These are phyloP conservation scores for Rhizopogon vinicolor DNA, from an alignment of 768 basidiomycete species.

Conservation along the genomic window DNA sequence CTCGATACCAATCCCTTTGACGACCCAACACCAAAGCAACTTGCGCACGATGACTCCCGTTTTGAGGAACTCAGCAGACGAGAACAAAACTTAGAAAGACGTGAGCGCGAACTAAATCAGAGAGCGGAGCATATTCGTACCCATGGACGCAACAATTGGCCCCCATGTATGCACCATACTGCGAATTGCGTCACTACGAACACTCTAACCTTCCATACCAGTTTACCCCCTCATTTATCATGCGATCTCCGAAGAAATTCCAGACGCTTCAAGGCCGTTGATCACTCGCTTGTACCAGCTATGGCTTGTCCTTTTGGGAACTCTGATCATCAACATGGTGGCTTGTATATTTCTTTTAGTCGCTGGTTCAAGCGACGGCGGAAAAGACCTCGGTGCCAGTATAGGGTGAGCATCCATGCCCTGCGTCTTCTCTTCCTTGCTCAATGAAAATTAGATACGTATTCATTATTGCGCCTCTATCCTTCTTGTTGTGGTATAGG, in stretches of 20 bases:
- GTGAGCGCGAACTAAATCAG: slow-evolving; percentile 70
- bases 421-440: neutral
- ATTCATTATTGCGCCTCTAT: slow-evolving; percentile 68
- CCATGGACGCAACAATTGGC: slow-evolving; percentile 92
- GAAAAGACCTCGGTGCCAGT: slow-evolving; percentile 75
- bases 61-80: slow-evolving; percentile 68
- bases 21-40: slow-evolving; percentile 56
- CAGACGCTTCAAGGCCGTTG: slow-evolving; percentile 69
- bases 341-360: slow-evolving; percentile 85
- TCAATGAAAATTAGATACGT: slow-evolving; percentile 51
- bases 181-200: slow-evolving; percentile 13
- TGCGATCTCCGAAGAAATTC: slow-evolving; percentile 87
- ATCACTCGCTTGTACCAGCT: slow-evolving; percentile 87
- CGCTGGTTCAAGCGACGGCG: slow-evolving; percentile 70
- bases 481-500: slow-evolving; percentile 97
- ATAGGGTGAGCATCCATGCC: slow-evolving; percentile 54
- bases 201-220: slow-evolving; percentile 29
- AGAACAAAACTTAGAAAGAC: slow-evolving; percentile 75
- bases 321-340: slow-evolving; percentile 85
- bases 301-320: slow-evolving; percentile 85
- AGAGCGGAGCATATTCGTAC: slow-evolving; percentile 65
- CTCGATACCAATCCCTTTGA: slow-evolving; percentile 90
- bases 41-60: slow-evolving; percentile 34
- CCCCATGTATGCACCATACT: slow-evolving; percentile 57
- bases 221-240: slow-evolving; percentile 95